These are phyloP conservation scores for Micractinium conductrix DNA, from an alignment of 139 green algal species.

Conservation along the genomic window DNA sequence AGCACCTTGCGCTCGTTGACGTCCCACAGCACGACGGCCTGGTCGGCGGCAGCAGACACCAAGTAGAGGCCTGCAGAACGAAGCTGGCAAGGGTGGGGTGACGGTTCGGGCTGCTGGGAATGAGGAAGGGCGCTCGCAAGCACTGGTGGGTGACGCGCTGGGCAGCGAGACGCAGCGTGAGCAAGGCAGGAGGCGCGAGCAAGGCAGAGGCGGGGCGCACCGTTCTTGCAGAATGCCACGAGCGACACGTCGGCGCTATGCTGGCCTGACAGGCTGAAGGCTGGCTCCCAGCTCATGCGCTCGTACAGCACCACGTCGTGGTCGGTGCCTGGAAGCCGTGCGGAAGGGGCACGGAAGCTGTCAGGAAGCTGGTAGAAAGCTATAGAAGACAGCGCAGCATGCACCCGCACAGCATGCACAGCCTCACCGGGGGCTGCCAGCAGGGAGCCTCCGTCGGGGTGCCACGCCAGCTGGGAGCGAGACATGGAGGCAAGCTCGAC, in stretches of 20 bases:
- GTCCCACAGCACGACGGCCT: constrained; percentile 74
- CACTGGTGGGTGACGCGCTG: too few relatives aligned
- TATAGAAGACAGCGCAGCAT: background rate
- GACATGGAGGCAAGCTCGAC: constrained; percentile 40
- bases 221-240: constrained; percentile 83
- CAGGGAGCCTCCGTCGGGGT: constrained; percentile 73
- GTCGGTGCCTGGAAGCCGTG: too few relatives aligned
- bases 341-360: constrained; percentile 3
- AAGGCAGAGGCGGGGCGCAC: constrained; percentile 36
- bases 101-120: background rate
- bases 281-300: constrained; percentile 67
- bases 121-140: too few relatives aligned
- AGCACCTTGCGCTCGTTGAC: constrained; percentile 42
- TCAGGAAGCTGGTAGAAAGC: background rate
- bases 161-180: too few relatives aligned
- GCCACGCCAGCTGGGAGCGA: constrained; percentile 60
- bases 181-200: background rate
- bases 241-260: constrained; percentile 61
- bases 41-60: constrained; percentile 62
- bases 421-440: constrained; percentile 66
- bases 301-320: constrained; percentile 68
- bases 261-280: constrained; percentile 24
- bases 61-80: constrained; percentile 73
- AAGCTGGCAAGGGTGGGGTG: background rate
- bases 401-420: too few relatives aligned